Conservation (phyloP, 805 yeast genomes). For the Suhomyces sp. region DNA sequence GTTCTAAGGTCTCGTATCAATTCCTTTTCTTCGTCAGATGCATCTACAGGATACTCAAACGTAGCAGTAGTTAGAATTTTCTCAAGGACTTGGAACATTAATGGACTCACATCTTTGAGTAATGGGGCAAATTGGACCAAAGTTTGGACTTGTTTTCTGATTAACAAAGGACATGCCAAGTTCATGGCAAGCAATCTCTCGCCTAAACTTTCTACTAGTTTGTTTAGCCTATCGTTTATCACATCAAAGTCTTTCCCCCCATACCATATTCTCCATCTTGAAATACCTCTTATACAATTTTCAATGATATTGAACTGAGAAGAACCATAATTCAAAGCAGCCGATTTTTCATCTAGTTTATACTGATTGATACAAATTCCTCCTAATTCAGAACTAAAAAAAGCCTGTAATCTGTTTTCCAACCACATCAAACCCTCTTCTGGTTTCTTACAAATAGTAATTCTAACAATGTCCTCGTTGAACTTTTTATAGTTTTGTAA, state of each 20-base stretch:
- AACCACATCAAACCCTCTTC: constrained; percentile 81
- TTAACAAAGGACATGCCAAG: constrained; percentile 73
- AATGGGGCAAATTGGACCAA: constrained; percentile 92
- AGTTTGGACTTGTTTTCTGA: constrained; percentile 85
- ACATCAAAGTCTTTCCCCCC: constrained; percentile 51
- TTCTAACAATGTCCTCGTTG: constrained; percentile 86
- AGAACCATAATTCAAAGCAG: constrained; percentile 71
- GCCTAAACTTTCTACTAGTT: constrained; percentile 65
- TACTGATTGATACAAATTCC: constrained; percentile 54
- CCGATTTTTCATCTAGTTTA: constrained; percentile 53
- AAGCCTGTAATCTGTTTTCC: constrained; percentile 64
- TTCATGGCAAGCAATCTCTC: constrained; percentile 72
- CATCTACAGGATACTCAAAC: constrained; percentile 65
- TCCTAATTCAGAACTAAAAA: constrained; percentile 72
- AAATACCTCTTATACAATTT: constrained; percentile 85
- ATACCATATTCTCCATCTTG: constrained; percentile 96
- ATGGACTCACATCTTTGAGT: constrained; percentile 66
- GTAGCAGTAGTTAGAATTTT: constrained; percentile 83
- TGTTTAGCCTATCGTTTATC: constrained; percentile 49
- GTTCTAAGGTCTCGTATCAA: constrained; percentile 82
- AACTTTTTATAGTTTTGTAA: constrained; percentile 76
- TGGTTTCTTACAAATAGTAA: constrained; percentile 82
- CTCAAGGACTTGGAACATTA: constrained; percentile 83
- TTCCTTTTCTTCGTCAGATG: constrained; percentile 73
- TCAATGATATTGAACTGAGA: constrained; percentile 86